Conservation (phyloP, 805 yeast species). For the Clavispora fructus region DNA sequence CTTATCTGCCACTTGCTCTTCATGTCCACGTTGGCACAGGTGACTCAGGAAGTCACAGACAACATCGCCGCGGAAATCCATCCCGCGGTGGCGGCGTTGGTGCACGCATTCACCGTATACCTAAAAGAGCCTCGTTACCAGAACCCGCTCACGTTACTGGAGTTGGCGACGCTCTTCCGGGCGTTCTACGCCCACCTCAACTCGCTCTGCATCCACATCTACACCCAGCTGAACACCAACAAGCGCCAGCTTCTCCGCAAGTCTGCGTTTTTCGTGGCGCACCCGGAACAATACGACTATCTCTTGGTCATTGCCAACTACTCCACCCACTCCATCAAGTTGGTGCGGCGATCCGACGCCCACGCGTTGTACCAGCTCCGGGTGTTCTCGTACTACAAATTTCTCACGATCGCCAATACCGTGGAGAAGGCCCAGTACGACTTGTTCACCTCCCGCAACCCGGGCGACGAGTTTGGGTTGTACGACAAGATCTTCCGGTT, state of each 20-base stretch:
- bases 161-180: conserved; percentile 29
- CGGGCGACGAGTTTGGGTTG: conserved; percentile 25
- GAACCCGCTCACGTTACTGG: conserved; percentile 32
- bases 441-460: conserved; percentile 22
- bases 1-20: not conserved
- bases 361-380: conserved; percentile 35
- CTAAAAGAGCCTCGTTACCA: conserved; percentile 41
- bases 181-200: conserved; percentile 35
- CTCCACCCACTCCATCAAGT: conserved; percentile 30
- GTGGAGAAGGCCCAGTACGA: conserved; percentile 30
- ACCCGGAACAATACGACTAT: conserved; percentile 33
- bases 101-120: conserved; percentile 27
- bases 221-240: conserved; percentile 33
- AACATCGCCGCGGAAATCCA: conserved; percentile 16
- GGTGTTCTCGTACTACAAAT: conserved; percentile 38
- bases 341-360: conserved; percentile 31
- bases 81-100: conserved; percentile 23
- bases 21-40: not conserved
- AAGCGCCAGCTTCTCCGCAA: conserved; percentile 33
- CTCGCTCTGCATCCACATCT: conserved; percentile 26
- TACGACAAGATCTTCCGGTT: conserved; percentile 37
- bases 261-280: conserved; percentile 22
- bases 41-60: conserved; percentile 16
- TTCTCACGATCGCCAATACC: conserved; percentile 26
- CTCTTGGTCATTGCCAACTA: conserved; percentile 38